Percentiles rank a stretch among this genome's conserved stretches.
Conservation (phyloP, 2,329 filamentous ascomycete species). For the Calonectria pteridis region DNA sequence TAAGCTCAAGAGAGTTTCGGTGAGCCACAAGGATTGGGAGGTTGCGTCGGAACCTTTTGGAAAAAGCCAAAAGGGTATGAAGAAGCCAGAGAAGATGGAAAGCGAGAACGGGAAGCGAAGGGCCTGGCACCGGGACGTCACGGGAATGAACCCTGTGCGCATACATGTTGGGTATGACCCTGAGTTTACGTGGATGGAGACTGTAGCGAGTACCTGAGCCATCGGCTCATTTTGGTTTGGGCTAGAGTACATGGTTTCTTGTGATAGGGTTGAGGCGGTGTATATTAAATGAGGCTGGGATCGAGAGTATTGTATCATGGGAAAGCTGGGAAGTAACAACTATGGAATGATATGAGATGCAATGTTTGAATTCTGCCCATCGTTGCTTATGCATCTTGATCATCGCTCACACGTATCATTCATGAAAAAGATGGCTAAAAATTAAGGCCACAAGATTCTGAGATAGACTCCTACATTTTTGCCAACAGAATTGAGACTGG, state of each 20-base stretch:
- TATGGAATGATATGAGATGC: not conserved
- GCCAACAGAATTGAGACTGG: not conserved
- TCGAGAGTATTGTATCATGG: not conserved
- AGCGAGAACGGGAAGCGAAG: not conserved
- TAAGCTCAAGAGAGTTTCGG: conserved; percentile 12
- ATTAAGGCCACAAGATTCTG: not conserved
- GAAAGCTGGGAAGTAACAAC: not conserved
- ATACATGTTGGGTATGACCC: not conserved
- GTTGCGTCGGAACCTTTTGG: conserved; percentile 24
- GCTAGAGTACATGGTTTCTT: not conserved
- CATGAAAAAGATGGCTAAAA: not conserved
- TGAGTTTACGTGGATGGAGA: conserved; percentile 21
- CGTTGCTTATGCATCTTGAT: not conserved
- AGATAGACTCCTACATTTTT: not conserved
- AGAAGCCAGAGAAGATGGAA: conserved; percentile 16
- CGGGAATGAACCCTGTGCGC: not conserved
- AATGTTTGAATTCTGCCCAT: not conserved
- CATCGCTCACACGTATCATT: not conserved
- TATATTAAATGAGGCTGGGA: not conserved
- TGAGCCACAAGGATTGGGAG: conserved; percentile 10
- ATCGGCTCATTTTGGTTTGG: not conserved
- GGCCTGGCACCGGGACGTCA: conserved; percentile 24
- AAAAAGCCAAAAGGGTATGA: conserved; percentile 18
- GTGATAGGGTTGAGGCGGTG: not conserved
- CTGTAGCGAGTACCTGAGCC: not conserved